phyloP scores from a whole-genome alignment of 2,329 filamentous ascomycete genomes.

The Neofusicoccum umdonicola region DNA sequence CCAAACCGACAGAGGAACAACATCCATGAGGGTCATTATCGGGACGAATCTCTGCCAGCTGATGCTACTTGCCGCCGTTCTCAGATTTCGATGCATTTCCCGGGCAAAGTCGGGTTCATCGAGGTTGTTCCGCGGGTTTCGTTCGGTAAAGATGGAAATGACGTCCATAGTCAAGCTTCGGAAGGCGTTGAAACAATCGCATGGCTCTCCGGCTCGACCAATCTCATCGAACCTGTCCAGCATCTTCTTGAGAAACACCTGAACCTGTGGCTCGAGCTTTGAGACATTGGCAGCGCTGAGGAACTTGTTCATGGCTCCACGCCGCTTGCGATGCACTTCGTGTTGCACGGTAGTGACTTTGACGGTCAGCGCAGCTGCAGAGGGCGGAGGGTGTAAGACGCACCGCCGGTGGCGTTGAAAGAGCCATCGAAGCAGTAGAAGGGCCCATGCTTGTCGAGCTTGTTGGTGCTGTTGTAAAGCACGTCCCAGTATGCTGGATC shows the following conservation, averaged over 20 bases:
- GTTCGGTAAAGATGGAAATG: constrained; percentile 20
- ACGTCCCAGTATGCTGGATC: constrained; percentile 27
- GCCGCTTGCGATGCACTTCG: constrained; percentile 24
- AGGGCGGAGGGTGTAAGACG: too few species aligned
- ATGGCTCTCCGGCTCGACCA: constrained; percentile 1
- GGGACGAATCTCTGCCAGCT: constrained; percentile 20
- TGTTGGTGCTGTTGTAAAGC: constrained; percentile 1
- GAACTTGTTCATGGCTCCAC: constrained; percentile 17
- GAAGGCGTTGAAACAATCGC: constrained; percentile 20
- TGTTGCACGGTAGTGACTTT: constrained; percentile 1
- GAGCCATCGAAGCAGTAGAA: background rate
- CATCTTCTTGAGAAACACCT: constrained; percentile 12
- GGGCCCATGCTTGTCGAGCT: constrained; percentile 16
- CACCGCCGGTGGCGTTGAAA: background rate
- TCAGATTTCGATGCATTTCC: constrained; percentile 14
- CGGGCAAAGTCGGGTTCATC: constrained; percentile 19
- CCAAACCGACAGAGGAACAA: constrained; percentile 13
- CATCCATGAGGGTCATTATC: constrained; percentile 30
- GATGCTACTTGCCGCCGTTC: constrained; percentile 14
- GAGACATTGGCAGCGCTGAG: constrained; percentile 18
- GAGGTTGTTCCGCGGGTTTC: constrained; percentile 18
- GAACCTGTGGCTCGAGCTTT: constrained; percentile 12
- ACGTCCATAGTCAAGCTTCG: constrained; percentile 22
- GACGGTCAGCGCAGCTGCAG: background rate
- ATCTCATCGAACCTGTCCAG: constrained; percentile 17